Conservation (phyloP, 495 filamentous ascomycete species). For the Hypoxylon trugodes region DNA sequence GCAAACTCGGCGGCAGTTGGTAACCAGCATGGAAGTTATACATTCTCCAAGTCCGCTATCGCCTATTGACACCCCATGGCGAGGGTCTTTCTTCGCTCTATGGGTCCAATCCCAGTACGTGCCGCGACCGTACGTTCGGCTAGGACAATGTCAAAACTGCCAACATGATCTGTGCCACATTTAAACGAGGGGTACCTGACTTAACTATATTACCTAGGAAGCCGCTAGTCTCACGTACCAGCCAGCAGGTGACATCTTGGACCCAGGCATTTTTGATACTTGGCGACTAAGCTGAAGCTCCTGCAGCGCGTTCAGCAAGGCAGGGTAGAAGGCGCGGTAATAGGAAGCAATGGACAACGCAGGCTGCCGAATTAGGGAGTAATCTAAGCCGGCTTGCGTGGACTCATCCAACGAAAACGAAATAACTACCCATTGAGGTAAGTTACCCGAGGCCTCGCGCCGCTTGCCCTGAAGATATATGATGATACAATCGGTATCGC, state of each 20-base stretch:
- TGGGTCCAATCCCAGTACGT: not conserved
- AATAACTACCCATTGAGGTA: too few relatives aligned
- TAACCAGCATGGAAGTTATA: not conserved
- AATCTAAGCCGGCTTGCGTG: too few relatives aligned
- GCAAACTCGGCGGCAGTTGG: not conserved
- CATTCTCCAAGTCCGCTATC: not conserved
- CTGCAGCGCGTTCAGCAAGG: not conserved
- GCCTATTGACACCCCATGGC: not conserved
- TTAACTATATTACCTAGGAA: not conserved
- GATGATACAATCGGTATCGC: too few relatives aligned
- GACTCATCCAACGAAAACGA: too few relatives aligned
- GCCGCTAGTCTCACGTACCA: not conserved
- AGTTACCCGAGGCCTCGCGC: too few relatives aligned
- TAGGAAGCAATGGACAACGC: too few relatives aligned
- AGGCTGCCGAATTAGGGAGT: too few relatives aligned
- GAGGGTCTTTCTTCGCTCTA: not conserved
- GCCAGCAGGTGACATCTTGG: not conserved
- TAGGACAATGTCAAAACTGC: conserved; percentile 1
- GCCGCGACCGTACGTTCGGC: not conserved
- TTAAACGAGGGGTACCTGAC: too few relatives aligned
- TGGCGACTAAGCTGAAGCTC: not conserved
- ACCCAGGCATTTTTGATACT: not conserved
- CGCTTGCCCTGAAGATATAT: too few relatives aligned
- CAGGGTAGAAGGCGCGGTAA: not conserved
- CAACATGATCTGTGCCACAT: conserved; percentile 11